phyloP scores from a whole-genome alignment of 208 protist species.

The Porcisia deanei region DNA sequence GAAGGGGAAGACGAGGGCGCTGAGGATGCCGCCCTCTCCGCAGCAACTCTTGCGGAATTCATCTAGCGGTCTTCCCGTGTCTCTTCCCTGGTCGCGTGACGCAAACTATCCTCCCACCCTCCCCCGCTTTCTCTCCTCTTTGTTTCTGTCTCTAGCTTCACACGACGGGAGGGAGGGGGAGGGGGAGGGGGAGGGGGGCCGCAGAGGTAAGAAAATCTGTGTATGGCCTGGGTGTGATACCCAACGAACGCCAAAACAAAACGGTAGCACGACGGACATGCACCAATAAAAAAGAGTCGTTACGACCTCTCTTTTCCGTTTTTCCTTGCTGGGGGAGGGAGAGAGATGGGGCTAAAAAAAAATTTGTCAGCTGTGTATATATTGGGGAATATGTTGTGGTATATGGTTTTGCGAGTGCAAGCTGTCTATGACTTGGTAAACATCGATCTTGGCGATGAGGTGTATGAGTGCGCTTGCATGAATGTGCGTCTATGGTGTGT shows the following conservation, averaged over 20 bases:
- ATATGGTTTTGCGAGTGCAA: background rate
- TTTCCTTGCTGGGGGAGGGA: too few species aligned
- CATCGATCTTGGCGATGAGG: background rate
- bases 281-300: background rate
- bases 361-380: background rate
- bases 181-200: background rate
- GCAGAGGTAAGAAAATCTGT: background rate
- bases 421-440: background rate
- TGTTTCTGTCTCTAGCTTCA: background rate
- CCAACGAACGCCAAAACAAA: background rate
- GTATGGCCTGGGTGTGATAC: background rate
- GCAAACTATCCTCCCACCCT: background rate
- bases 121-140: background rate
- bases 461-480: background rate
- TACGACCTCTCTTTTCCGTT: background rate
- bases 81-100: too few species aligned
- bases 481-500: too few species aligned
- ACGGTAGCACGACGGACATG: background rate
- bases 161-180: too few species aligned
- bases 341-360: too few species aligned
- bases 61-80: background rate
- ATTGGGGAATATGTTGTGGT: background rate
- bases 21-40: slow-evolving; percentile 2
- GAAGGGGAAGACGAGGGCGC: background rate
- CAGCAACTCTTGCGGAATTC: background rate